Conservation (phyloP, 768 basidiomycete genomes). For the Mycena indigotica region DNA sequence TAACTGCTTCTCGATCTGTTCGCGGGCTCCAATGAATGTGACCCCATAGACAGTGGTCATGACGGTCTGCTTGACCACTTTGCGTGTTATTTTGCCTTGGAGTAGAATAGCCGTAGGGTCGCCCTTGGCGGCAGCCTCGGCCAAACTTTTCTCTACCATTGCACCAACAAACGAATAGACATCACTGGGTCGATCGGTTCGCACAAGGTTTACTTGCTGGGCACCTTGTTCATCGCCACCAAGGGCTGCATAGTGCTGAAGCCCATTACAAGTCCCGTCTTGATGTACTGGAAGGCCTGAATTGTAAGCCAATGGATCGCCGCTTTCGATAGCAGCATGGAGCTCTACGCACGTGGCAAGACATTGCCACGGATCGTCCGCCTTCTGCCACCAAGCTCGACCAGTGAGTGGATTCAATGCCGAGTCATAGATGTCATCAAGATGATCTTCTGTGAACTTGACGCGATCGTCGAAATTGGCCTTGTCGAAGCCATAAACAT, state of each 20-base stretch:
- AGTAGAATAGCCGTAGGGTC: constrained; percentile 61
- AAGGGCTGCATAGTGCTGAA: constrained; percentile 98
- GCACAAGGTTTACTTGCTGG: constrained; percentile 86
- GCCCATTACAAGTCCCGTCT: constrained; percentile 97
- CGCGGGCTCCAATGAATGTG: constrained; percentile 91
- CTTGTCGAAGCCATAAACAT: constrained; percentile 93
- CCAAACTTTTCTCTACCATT: constrained; percentile 76
- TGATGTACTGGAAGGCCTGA: constrained; percentile 91
- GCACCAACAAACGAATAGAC: constrained; percentile 91
- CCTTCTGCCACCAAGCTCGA: constrained; percentile 82
- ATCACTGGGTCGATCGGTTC: constrained; percentile 85
- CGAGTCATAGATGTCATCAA: constrained; percentile 81
- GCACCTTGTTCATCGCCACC: constrained; percentile 92
- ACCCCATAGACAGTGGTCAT: constrained; percentile 99
- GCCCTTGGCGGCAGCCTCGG: constrained; percentile 55
- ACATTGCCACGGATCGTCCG: constrained; percentile 98
- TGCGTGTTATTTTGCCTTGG: constrained; percentile 79
- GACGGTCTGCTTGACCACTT: constrained; percentile 98
- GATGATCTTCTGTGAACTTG: constrained; percentile 66
- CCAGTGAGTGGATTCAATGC: constrained; percentile 80
- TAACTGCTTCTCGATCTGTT: constrained; percentile 91
- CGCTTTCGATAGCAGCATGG: constrained; percentile 72
- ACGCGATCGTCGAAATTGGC: constrained; percentile 93
- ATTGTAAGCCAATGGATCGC: constrained; percentile 60
- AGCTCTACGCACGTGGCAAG: constrained; percentile 92